Evolutionary conservation across 1,284 basidiomycete genomes (phyloP).

Genomic region (Nidula niveotomentosa): DNA sequence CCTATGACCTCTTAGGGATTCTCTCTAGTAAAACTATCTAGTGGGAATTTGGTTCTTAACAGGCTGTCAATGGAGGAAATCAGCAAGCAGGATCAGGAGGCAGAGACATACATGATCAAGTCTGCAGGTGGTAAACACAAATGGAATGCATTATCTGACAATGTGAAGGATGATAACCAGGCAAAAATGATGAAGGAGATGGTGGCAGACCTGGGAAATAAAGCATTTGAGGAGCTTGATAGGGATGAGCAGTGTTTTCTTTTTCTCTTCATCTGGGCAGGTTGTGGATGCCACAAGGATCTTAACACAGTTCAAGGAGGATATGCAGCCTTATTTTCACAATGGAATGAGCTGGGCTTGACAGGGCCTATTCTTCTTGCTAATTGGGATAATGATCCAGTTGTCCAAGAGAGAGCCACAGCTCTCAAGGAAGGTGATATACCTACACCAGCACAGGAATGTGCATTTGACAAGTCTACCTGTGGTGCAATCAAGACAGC

Average conservation of each 20-base stretch:
- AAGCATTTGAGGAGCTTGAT: background rate
- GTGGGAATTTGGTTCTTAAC: no score
- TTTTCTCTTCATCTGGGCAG: background rate
- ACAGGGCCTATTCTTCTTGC: conserved; percentile 8
- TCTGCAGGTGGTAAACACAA: background rate
- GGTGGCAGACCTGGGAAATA: background rate
- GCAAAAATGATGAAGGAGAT: background rate
- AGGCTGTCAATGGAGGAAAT: no score
- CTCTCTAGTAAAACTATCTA: no score
- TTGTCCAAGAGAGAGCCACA: conserved; percentile 4
- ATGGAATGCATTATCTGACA: background rate
- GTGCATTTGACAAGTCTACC: conserved; percentile 17
- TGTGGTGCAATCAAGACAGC: conserved; percentile 24
- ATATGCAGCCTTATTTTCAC: background rate
- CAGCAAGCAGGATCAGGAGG: no score
- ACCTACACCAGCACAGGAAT: conserved; percentile 10
- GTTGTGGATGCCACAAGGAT: background rate
- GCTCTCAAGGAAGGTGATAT: conserved; percentile 1
- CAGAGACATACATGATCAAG: no score
- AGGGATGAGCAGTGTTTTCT: background rate
- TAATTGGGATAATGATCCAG: conserved; percentile 16
- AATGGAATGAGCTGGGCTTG: background rate
- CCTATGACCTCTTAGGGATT: no score
- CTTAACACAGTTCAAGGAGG: conserved; percentile 1
- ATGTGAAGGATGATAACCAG: background rate